Base-by-base conservation (phyloP, 805 yeast genomes). In the Peterozyma toletana region DNA sequence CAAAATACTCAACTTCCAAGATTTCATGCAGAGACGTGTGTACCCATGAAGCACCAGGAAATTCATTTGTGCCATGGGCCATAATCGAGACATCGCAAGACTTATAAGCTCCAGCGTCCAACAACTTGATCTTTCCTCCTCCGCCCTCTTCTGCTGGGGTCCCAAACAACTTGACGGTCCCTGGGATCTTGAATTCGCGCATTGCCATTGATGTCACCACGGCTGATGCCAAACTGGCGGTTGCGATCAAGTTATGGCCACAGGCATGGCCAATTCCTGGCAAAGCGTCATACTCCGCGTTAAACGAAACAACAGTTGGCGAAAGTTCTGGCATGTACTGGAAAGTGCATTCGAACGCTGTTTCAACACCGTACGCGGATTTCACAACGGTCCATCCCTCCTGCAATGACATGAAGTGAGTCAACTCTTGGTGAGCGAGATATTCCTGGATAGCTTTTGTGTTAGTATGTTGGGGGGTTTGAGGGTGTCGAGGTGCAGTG, bases 101-200 rank as follows among this genome's bases (percentile, higher is more conserved):
- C 13, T 56, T 47, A 45, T 52, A 58, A 0, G 59, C 60, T 21
- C 62, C 62, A n/a, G 54, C 53, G 6, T 55, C 46, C 16, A 57
- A 21, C 46, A 58, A 38, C 37, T 47, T 43, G 14, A 48, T 43
- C 41, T 58, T 58, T 18, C 62, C 62, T 33, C 60, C 59, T 27
- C 59, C 58, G 31, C 52, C 51, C 44, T 58, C 62, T 45, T 58
- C 62, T 1, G 59, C 60, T 11, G 61, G 62, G 4, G 61, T 57
- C 11, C 62, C 62, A 35, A 53, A 53, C 21, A 58, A 44, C 41
- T 50, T 53, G n/a, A 58, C 54, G 3, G 56, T 48, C n/a, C 62
- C 62, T 13, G 58, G 49, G 21, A 57, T 47, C 10, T 48, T 45
- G 38, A 45, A 52, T 29, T 51, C 46, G 36, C 38, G 41, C 57